Percentiles rank a stretch among this genome's conserved stretches.
Conservation (phyloP, 2,329 filamentous ascomycete species). For the Aspergillus vadensis region DNA sequence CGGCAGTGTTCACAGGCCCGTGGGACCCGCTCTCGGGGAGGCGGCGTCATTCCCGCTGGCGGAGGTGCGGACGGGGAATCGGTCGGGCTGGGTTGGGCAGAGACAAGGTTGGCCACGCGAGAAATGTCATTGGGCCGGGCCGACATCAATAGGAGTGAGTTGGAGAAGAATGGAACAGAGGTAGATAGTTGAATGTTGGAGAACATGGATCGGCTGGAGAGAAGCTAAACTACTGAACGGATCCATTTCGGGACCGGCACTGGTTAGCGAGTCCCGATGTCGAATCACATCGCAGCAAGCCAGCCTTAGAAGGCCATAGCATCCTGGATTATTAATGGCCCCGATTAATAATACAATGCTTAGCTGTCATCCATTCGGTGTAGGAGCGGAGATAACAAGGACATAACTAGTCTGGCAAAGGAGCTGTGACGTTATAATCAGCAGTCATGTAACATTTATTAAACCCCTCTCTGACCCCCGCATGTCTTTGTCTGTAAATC, state of each 20-base stretch:
- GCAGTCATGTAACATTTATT: neutral
- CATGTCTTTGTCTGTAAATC: neutral
- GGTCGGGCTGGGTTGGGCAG: neutral
- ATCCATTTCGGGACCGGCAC: too few species aligned
- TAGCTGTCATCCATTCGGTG: too few species aligned
- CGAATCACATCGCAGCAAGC: too few species aligned
- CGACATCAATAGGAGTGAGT: neutral
- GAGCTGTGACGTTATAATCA: neutral
- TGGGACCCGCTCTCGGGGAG: slow-evolving; percentile 14
- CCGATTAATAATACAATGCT: too few species aligned
- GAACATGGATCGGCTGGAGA: neutral
- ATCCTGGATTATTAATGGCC: too few species aligned
- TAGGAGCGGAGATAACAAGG: too few species aligned
- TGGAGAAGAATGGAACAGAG: neutral
- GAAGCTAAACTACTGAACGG: too few species aligned
- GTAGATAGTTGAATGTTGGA: neutral
- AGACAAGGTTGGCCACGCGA: neutral
- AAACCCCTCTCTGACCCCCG: neutral
- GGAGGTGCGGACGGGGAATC: neutral
- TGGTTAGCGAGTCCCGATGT: too few species aligned
- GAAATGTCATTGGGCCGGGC: neutral
- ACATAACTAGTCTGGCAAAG: too few species aligned
- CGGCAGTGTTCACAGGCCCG: slow-evolving; percentile 20
- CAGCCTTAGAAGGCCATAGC: too few species aligned
- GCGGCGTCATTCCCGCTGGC: neutral